phyloP scores from a whole-genome alignment of 1,284 basidiomycete species.

The Coniferiporia weirii region DNA sequence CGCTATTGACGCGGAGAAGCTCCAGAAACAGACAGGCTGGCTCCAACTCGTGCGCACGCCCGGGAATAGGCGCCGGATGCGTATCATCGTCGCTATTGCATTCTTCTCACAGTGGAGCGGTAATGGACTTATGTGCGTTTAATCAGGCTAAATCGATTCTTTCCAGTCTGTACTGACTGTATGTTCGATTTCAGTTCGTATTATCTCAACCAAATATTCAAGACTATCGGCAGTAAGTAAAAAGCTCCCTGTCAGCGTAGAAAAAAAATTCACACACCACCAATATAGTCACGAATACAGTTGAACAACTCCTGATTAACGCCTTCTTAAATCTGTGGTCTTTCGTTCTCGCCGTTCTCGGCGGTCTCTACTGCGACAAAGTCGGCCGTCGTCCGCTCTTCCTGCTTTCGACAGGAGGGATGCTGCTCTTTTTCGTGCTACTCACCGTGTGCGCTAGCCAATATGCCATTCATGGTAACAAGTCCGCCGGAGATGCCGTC shows the following conservation, averaged over 20 bases:
- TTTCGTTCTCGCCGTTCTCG: constrained; percentile 42
- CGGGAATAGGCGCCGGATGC: constrained; percentile 28
- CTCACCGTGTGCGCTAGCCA: constrained; percentile 18
- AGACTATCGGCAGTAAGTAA: constrained; percentile 38
- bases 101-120: constrained; percentile 31
- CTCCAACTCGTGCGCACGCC: constrained; percentile 27
- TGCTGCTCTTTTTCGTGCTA: constrained; percentile 29
- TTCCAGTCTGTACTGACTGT: neutral
- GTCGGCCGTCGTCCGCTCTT: constrained; percentile 51
- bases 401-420: constrained; percentile 42
- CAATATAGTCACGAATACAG: constrained; percentile 11
- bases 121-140: constrained; percentile 12
- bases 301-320: constrained; percentile 31
- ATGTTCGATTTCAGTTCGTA: constrained; percentile 22
- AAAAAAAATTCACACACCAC: neutral
- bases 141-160: neutral
- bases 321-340: constrained; percentile 52
- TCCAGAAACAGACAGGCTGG: constrained; percentile 20
- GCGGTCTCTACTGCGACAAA: constrained; percentile 45
- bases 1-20: constrained; percentile 24
- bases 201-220: constrained; percentile 48
- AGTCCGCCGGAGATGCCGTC: constrained; percentile 23
- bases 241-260: neutral
- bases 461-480: constrained; percentile 20
- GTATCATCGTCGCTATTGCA: constrained; percentile 26